A percentile compares a stretch with the other conserved stretches of the same genome.
Evolutionary conservation across 208 protist genomes (phyloP).

Genomic region (Entamoeba histolytica): DNA sequence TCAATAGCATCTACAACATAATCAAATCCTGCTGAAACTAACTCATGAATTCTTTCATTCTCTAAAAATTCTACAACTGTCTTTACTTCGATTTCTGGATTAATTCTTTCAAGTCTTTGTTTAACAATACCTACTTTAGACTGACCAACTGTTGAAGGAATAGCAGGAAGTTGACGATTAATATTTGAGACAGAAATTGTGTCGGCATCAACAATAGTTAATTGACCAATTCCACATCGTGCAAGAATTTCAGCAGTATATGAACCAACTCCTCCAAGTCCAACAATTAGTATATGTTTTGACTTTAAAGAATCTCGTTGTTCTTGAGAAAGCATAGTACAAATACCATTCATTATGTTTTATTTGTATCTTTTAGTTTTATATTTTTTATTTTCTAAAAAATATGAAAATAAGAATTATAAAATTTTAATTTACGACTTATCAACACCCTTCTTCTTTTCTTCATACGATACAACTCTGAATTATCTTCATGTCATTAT

Average conservation of each 20-base stretch:
- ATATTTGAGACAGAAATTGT: conserved; percentile 16
- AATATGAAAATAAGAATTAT: no score
- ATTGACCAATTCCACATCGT: conserved; percentile 24
- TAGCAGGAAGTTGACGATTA: conserved; percentile 12
- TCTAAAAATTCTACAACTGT: conserved; percentile 22
- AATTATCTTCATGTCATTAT: no score
- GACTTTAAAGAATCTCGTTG: no score
- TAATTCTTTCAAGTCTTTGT: conserved; percentile 8
- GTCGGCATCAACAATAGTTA: conserved; percentile 33
- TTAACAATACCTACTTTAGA: conserved; percentile 26
- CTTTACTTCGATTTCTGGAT: conserved; percentile 25
- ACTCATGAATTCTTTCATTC: conserved; percentile 11
- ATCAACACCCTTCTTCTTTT: no score
- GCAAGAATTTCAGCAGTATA: conserved; percentile 25
- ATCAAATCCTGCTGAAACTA: conserved; percentile 14
- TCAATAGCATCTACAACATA: conserved; percentile 40
- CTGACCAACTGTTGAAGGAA: conserved; percentile 24
- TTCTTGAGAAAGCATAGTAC: no score
- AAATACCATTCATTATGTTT: no score
- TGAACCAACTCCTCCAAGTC: conserved; percentile 32
- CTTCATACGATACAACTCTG: no score
- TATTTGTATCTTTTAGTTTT: no score
- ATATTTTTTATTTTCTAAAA: no score
- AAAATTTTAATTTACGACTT: no score
- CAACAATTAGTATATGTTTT: conserved; percentile 13